Base-by-base conservation (phyloP, 1,284 basidiomycete species). In the Cutaneotrichosporon cavernicola region DNA sequence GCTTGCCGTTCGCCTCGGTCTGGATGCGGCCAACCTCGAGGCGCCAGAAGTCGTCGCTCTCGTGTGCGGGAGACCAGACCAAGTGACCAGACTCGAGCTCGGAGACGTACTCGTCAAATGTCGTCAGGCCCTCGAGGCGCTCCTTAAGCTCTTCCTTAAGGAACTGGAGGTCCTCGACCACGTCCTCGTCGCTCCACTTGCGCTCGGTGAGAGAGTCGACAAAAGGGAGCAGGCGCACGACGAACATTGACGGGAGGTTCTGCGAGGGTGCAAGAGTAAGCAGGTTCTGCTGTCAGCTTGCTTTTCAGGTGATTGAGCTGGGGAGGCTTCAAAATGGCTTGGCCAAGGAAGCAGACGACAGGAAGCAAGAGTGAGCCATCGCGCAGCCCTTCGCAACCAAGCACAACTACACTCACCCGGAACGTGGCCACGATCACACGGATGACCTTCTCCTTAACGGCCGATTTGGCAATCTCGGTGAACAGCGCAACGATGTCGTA, bases 401-500 rank as follows among this genome's bases (percentile, higher is more conserved):
- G 14, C 31, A 7, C 8, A 36, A 22, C 30, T 11, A 1, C 1
- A 62, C 83, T 68, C 74, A 92, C 92, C 65, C 89, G 84, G 82
- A 97, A 91, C 0, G 94, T 95, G 8, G 96, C 92, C 11, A 97
- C 85, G 60, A 96, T 88, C n/a, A 99, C 90, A 21, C 96, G 89
- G 66, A 93, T 90, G 32, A 99, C 92, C 80, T 99, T 99, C 82
- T 99, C 96, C 82, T 99, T 99, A 51, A 92, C 90, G 1, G 95
- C 95, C 21, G 82, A 86, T 77, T 95, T 91, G 2, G 93, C 93
- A 34, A 94, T 87, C 51, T 90, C 88, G 46, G 89, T 89, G 43
- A 99, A 85, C 21, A 92, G 82, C n/a, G 92, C 89, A 69, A 97
- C 88, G 50, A 97, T 85, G 73, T 95, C 90, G 76, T 90, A 95